A percentile compares a stretch with the other conserved stretches of the same genome.
These are phyloP conservation scores for Cyberlindnera maritima DNA, from an alignment of 805 yeast genomes.

Conservation along the genomic window DNA sequence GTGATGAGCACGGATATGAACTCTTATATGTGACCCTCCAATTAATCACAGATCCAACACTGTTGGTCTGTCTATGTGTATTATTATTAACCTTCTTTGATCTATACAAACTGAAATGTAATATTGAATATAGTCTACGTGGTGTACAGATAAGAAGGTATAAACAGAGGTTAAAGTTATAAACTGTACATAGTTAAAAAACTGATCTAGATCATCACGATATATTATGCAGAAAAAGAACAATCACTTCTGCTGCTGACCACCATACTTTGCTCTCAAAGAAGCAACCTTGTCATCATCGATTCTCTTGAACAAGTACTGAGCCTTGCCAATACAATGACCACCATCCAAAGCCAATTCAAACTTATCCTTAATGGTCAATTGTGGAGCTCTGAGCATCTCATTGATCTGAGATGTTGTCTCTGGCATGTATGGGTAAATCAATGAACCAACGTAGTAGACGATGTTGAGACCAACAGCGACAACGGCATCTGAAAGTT, in stretches of 20 bases:
- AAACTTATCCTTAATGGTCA: slow-evolving; percentile 75
- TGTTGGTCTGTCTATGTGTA: neutral
- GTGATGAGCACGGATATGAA: neutral
- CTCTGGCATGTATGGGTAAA: slow-evolving; percentile 90
- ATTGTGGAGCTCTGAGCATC: slow-evolving; percentile 79
- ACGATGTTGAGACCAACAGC: slow-evolving; percentile 88
- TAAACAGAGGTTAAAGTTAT: too few relatives aligned
- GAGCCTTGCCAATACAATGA: slow-evolving; percentile 87
- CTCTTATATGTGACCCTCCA: neutral
- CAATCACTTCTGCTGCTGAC: slow-evolving; percentile 47
- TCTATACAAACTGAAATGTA: too few relatives aligned
- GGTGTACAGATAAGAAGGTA: too few relatives aligned
- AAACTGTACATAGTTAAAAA: neutral
- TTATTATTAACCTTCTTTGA: neutral
- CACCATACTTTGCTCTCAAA: slow-evolving; percentile 88
- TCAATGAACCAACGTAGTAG: slow-evolving; percentile 77
- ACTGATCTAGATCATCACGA: neutral
- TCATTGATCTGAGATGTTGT: slow-evolving; percentile 66
- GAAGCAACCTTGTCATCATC: slow-evolving; percentile 84
- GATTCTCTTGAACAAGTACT: slow-evolving; percentile 87
- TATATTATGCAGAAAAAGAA: too few relatives aligned
- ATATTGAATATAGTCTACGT: too few relatives aligned
- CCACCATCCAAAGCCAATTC: slow-evolving; percentile 68
- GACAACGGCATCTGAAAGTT: slow-evolving; percentile 84
- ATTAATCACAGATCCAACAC: neutral